phyloP scores from a whole-genome alignment of 2,329 filamentous ascomycete genomes.

The Atkinsonella texensis region DNA sequence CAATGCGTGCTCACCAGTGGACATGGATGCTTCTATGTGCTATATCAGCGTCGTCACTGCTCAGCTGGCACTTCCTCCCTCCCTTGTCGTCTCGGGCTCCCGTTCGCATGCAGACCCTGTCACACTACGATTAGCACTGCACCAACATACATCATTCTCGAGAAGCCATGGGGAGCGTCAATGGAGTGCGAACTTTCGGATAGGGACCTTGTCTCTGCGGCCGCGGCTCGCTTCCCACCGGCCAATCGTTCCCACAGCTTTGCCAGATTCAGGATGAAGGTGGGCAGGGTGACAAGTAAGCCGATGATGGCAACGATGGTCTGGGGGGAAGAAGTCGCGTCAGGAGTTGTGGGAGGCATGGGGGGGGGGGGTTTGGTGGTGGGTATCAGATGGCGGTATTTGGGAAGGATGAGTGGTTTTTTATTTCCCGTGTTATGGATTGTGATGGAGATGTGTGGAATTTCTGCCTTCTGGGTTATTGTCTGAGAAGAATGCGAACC shows the following conservation, averaged over 20 bases:
- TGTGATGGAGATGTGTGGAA: not conserved
- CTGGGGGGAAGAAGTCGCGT: not conserved
- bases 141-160: no score
- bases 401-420: no score
- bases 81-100: no score
- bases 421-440: not conserved
- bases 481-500: not conserved
- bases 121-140: no score
- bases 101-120: no score
- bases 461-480: not conserved
- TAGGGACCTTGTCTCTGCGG: not conserved
- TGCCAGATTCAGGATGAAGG: slow-evolving; percentile 5
- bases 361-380: no score
- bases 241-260: not conserved
- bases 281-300: not conserved
- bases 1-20: no score
- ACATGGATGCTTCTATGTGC: no score
- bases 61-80: no score
- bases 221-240: not conserved
- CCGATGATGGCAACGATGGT: not conserved
- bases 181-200: not conserved
- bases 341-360: not conserved
- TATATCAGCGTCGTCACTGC: no score
- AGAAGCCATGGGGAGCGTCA: no score
- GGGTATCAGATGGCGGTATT: no score